A percentile compares a stretch with the other conserved stretches of the same genome.
Evolutionary conservation across 352 stramenopile genomes (phyloP).

Genomic region (Pythium chondricola): DNA sequence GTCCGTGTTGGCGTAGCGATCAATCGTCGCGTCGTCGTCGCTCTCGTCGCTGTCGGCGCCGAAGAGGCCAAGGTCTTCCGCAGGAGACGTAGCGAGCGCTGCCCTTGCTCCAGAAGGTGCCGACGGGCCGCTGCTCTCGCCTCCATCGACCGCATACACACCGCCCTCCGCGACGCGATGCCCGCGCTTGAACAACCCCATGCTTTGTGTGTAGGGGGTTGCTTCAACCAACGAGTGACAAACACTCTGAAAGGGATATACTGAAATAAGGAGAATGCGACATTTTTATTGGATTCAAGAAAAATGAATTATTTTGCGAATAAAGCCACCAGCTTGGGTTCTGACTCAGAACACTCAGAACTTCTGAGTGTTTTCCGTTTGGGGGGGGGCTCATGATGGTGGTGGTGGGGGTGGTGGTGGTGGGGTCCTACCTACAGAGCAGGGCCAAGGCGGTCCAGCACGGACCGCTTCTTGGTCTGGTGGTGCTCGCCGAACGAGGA

Average conservation of each 20-base stretch:
- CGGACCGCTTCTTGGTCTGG: conserved; percentile 75
- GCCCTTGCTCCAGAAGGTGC: too few species aligned
- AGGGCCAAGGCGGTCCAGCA: conserved; percentile 77
- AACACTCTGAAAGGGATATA: not conserved
- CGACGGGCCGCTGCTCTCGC: not conserved
- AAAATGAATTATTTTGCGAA: too few species aligned
- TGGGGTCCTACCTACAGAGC: too few species aligned
- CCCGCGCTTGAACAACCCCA: conserved; percentile 21
- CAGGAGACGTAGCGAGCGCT: not conserved
- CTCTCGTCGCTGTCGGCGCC: conserved; percentile 73
- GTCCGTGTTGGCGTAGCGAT: conserved; percentile 46
- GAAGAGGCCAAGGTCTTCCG: conserved; percentile 49
- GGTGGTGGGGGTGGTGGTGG: too few species aligned
- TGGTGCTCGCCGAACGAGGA: conserved; percentile 53
- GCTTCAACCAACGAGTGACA: not conserved
- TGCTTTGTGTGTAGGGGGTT: too few species aligned
- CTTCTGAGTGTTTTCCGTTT: too few species aligned
- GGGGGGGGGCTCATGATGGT: too few species aligned
- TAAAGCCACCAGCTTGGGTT: too few species aligned
- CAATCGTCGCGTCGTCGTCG: conserved; percentile 73
- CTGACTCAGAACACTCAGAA: too few species aligned
- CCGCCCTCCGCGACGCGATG: conserved; percentile 15
- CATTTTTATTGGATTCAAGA: too few species aligned
- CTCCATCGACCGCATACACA: not conserved
- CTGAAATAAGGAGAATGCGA: too few species aligned